A percentile compares a stretch with the other conserved stretches of the same genome.
Conservation (phyloP, 2,329 filamentous ascomycete genomes). For the Ceratocystiopsis sp. region DNA sequence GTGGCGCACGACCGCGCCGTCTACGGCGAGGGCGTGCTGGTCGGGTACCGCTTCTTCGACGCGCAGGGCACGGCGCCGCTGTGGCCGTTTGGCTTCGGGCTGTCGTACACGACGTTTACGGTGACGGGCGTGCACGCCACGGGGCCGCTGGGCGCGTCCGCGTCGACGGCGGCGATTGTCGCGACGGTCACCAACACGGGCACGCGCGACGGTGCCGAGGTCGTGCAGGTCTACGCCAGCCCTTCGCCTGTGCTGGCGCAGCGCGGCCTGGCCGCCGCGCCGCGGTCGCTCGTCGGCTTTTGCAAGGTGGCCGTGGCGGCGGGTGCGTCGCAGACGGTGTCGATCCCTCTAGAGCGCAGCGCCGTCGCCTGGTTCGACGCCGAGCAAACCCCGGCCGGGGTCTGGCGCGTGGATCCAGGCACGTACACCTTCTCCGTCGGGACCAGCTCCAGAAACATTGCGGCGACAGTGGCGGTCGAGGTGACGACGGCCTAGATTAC, state of each 20-base stretch:
- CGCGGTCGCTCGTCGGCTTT: slow-evolving; percentile 6
- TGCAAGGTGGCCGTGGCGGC: slow-evolving; percentile 3
- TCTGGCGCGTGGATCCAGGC: slow-evolving; percentile 8
- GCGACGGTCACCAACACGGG: slow-evolving; percentile 5
- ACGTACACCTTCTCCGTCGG: slow-evolving; percentile 5
- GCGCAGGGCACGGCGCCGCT: slow-evolving; percentile 20
- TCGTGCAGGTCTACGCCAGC: slow-evolving; percentile 6
- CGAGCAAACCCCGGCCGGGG: background rate
- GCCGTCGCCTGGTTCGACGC: slow-evolving; percentile 7
- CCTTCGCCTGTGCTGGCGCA: background rate
- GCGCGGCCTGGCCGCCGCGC: slow-evolving; percentile 1
- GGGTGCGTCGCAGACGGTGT: background rate
- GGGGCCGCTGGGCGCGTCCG: slow-evolving; percentile 15
- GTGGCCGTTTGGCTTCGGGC: slow-evolving; percentile 12
- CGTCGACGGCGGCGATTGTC: too few species aligned
- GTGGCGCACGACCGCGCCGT: slow-evolving; percentile 37
- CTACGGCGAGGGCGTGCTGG: slow-evolving; percentile 57
- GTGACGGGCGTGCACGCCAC: slow-evolving; percentile 20
- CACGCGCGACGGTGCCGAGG: slow-evolving; percentile 1
- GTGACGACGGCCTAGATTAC: too few species aligned
- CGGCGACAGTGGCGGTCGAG: background rate
- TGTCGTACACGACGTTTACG: slow-evolving; percentile 14
- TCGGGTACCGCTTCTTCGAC: slow-evolving; percentile 59
- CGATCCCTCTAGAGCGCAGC: background rate
- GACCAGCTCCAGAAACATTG: slow-evolving; percentile 5